Evolutionary conservation across 192 early-diverging fungal species (phyloP).

Genomic region (Linnemannia schmuckeri): DNA sequence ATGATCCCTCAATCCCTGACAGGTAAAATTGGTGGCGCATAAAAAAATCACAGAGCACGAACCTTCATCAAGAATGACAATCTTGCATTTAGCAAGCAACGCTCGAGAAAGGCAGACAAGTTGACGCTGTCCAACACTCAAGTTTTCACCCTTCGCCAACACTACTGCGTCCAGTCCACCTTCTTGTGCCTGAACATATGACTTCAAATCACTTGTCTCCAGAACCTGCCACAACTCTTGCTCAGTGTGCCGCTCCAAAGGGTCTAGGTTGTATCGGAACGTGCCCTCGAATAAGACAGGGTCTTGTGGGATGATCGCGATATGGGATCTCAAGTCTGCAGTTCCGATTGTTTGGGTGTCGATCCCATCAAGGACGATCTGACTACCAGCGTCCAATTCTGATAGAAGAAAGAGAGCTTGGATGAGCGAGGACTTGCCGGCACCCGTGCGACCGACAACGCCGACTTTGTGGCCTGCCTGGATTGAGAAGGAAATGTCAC

Average conservation of each 20-base stretch:
- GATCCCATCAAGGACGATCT: constrained; percentile 79
- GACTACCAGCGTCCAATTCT: constrained; percentile 68
- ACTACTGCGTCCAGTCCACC: constrained; percentile 77
- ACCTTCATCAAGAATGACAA: constrained; percentile 88
- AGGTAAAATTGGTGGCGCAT: neutral
- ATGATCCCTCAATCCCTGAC: no score
- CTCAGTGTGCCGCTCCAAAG: constrained; percentile 59
- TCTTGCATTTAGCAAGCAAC: constrained; percentile 72
- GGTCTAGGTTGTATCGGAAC: constrained; percentile 69
- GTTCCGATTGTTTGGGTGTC: constrained; percentile 77
- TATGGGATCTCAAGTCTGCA: constrained; percentile 75
- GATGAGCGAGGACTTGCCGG: constrained; percentile 85
- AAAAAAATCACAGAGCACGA: constrained; percentile 26
- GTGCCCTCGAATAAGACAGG: constrained; percentile 61
- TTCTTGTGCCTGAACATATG: constrained; percentile 69
- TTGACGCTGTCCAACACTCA: constrained; percentile 84
- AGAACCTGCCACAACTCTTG: constrained; percentile 77
- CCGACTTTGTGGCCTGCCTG: constrained; percentile 81
- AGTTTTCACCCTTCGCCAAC: constrained; percentile 81
- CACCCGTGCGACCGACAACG: constrained; percentile 88
- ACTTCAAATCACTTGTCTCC: constrained; percentile 73
- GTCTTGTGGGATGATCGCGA: constrained; percentile 92
- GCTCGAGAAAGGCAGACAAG: constrained; percentile 70
- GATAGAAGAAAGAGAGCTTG: constrained; percentile 82
- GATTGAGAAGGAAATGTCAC: constrained; percentile 74